Evolutionary conservation across 1,284 basidiomycete species (phyloP), one percentile per base, ranked within the genome.

Genomic region (Ceratobasidium sp.): DNA sequence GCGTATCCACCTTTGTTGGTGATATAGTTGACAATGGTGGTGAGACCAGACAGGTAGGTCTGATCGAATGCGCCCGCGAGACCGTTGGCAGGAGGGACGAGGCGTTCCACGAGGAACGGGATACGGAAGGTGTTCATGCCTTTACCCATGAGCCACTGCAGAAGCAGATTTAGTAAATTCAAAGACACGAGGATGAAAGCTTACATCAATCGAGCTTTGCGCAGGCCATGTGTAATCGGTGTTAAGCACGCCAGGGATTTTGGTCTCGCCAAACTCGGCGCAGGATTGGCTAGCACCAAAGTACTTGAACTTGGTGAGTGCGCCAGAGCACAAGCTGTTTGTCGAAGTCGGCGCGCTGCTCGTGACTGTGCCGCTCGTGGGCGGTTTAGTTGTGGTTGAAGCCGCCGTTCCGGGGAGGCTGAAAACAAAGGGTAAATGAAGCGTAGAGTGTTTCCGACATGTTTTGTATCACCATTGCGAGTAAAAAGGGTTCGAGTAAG

Each of bases 71-170:
- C 18, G 28, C 63, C 72, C 44, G 33, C 62, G 44, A 36, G 74
- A 12, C 73, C 75, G 30, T 75, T 83, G 0, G 85, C 74, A 62
- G 84, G 84, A 42, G 86, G 85, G 72, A 78, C 82, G 62, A 88
- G 74, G 69, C 87, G 85, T 77, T 88, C 87, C 79, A 86, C 81
- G 74, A 83, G 77, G 85, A 73, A 88, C 86, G 86, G 83, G 75
- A 88, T 79, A 75, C 87, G 86, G 86, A 88, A 88, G 21, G 84
- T 83, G 80, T 88, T 88, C 81, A 88, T 84, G 28, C 86, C 87
- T 76, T 85, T 79, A 28, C 77, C 78, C 56, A 86, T 79, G 78
- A 89, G 88, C 81, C 81, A 88, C 81, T 83, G 69, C 36, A 14
- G 11, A 40, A 72, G 79, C 75, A 56, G 77, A 76, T 42, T 67